phyloP scores from a whole-genome alignment of 495 filamentous ascomycete species.

The Neurospora sp. region DNA sequence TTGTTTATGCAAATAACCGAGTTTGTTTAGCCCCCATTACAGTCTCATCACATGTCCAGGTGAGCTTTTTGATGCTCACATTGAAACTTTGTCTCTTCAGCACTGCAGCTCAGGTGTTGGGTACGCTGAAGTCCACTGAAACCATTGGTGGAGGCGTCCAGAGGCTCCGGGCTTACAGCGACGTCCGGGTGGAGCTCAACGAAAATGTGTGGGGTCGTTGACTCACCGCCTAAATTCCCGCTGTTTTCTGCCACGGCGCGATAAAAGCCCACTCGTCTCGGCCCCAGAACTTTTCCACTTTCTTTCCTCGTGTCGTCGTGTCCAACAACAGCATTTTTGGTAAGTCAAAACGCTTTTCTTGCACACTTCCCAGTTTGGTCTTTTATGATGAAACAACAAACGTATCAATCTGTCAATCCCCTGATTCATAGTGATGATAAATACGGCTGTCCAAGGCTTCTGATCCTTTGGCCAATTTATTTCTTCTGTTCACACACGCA shows the following conservation, averaged over 20 bases:
- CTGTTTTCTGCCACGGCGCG: slow-evolving; percentile 4
- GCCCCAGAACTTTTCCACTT: slow-evolving; percentile 2
- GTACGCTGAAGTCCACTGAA: neutral
- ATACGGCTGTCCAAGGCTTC: slow-evolving; percentile 23
- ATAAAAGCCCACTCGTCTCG: slow-evolving; percentile 11
- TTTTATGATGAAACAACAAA: slow-evolving; percentile 28
- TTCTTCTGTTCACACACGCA: neutral
- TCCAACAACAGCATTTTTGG: slow-evolving; percentile 15
- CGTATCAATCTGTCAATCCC: slow-evolving; percentile 36
- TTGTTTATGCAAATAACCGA: neutral
- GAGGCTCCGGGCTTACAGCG: neutral
- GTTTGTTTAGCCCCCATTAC: neutral
- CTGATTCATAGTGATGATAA: slow-evolving; percentile 31
- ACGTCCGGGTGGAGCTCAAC: neutral
- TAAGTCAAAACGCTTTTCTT: slow-evolving; percentile 11
- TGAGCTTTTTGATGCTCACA: neutral
- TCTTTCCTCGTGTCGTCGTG: slow-evolving; percentile 10
- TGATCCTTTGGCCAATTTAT: slow-evolving; percentile 15
- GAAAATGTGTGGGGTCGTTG: neutral
- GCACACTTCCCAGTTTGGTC: neutral
- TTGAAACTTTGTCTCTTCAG: neutral
- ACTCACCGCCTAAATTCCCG: neutral
- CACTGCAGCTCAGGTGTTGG: neutral
- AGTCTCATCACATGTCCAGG: neutral
- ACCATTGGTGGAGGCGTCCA: neutral